Conservation (phyloP, 2,329 filamentous ascomycete species). For the Arthrocladium fulminans region DNA sequence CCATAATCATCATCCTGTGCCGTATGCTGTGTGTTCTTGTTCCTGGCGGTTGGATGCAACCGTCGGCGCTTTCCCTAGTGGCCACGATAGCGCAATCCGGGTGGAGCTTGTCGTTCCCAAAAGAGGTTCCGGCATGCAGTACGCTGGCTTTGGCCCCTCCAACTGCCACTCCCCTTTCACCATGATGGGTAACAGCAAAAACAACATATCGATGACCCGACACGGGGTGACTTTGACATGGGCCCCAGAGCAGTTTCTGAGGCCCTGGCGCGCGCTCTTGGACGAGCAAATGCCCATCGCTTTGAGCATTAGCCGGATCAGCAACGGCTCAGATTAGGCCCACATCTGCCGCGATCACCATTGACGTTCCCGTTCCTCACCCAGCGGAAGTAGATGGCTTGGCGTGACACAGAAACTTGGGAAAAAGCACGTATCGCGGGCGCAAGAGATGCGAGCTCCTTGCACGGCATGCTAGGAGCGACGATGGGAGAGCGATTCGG, state of each 20-base stretch:
- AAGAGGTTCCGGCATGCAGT: background rate
- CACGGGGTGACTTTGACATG: background rate
- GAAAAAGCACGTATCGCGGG: background rate
- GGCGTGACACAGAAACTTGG: background rate
- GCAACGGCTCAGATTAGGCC: background rate
- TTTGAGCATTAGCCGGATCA: background rate
- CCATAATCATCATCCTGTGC: background rate
- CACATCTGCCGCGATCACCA: background rate
- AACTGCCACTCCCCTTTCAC: no score
- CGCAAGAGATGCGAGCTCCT: background rate
- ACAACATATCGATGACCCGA: no score
- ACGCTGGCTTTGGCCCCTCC: background rate
- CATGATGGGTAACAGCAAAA: no score
- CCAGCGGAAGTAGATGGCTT: background rate
- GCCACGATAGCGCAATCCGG: background rate
- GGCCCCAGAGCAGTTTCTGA: background rate
- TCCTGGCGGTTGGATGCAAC: background rate
- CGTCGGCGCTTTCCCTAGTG: slow-evolving; percentile 2
- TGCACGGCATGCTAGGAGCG: background rate
- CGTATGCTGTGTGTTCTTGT: background rate
- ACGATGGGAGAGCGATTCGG: background rate
- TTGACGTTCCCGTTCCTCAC: background rate
- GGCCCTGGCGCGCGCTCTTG: background rate
- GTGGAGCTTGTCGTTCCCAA: background rate
- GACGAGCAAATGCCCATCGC: background rate